Evolutionary conservation across 1,284 basidiomycete species (phyloP).

Genomic region (Irpex lacteus): DNA sequence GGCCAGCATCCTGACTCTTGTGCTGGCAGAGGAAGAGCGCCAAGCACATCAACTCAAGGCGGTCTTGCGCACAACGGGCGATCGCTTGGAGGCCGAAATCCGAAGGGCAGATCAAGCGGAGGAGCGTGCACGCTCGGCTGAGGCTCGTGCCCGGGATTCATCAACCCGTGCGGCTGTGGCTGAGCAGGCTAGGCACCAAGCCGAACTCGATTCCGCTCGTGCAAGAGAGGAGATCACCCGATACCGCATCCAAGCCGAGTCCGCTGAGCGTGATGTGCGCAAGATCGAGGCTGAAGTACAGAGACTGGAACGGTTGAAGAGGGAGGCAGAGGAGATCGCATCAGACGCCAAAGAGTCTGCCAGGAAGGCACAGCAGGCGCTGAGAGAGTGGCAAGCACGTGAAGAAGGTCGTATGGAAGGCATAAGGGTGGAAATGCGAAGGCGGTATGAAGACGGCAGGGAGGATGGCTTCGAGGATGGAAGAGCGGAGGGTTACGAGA

Average conservation of each 20-base stretch:
- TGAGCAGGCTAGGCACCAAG: slow-evolving; percentile 45
- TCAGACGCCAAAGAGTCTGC: slow-evolving; percentile 45
- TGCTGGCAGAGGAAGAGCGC: slow-evolving; percentile 62
- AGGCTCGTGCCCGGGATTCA: slow-evolving; percentile 44
- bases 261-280: slow-evolving; percentile 46
- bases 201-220: slow-evolving; percentile 44
- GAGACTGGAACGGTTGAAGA: slow-evolving; percentile 41
- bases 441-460: slow-evolving; percentile 39
- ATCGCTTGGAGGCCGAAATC: slow-evolving; percentile 56
- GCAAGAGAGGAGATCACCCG: slow-evolving; percentile 46
- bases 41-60: slow-evolving; percentile 56
- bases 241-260: slow-evolving; percentile 47
- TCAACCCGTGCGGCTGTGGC: slow-evolving; percentile 36
- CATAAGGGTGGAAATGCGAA: slow-evolving; percentile 32
- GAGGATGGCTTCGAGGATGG: slow-evolving; percentile 44
- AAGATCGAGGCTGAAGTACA: slow-evolving; percentile 40
- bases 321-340: slow-evolving; percentile 46
- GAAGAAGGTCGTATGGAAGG: slow-evolving; percentile 46
- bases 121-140: slow-evolving; percentile 50
- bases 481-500: slow-evolving; percentile 33
- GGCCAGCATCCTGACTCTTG: slow-evolving; percentile 33
- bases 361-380: slow-evolving; percentile 42
- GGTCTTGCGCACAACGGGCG: slow-evolving; percentile 48
- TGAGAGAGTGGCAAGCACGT: slow-evolving; percentile 46
- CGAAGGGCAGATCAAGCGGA: slow-evolving; percentile 50